Percentiles rank a stretch among this genome's conserved stretches.
phyloP scores from a whole-genome alignment of 805 yeast genomes.

The Candida coquimbonensis region DNA sequence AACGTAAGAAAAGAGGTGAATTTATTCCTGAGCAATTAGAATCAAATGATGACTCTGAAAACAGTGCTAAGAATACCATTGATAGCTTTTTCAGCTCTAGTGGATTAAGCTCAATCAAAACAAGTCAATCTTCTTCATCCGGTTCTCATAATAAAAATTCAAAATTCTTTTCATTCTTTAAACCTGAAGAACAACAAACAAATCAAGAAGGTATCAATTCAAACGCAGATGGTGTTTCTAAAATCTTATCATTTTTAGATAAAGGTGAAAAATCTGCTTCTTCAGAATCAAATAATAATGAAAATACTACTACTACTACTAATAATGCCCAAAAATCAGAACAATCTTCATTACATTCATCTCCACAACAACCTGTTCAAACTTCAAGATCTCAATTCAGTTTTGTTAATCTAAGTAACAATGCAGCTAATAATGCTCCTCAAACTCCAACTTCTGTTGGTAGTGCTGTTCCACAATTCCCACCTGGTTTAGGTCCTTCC shows the following conservation, averaged over 20 bases:
- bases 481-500: slow-evolving; percentile 14
- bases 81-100: slow-evolving; percentile 19
- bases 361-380: slow-evolving; percentile 5
- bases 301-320: neutral
- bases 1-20: slow-evolving; percentile 28
- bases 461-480: slow-evolving; percentile 10
- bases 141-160: slow-evolving; percentile 18
- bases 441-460: slow-evolving; percentile 14
- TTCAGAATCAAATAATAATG: neutral
- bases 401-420: slow-evolving; percentile 1
- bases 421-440: slow-evolving; percentile 3
- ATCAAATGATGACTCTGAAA: slow-evolving; percentile 1
- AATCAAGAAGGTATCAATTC: neutral
- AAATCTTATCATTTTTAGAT: slow-evolving; percentile 20
- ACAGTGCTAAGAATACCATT: slow-evolving; percentile 14
- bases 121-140: slow-evolving; percentile 1
- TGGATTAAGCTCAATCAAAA: slow-evolving; percentile 10
- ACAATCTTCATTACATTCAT: slow-evolving; percentile 5
- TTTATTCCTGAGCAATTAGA: slow-evolving; percentile 7
- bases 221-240: slow-evolving; percentile 18
- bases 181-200: slow-evolving; percentile 12
- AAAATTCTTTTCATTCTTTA: slow-evolving; percentile 23
- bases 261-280: slow-evolving; percentile 13
- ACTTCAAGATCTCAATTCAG: slow-evolving; percentile 6
- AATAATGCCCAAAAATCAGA: neutral